Conservation (phyloP, 176 grass and related monocot genomes). For the Bonia amplexicaulis region DNA sequence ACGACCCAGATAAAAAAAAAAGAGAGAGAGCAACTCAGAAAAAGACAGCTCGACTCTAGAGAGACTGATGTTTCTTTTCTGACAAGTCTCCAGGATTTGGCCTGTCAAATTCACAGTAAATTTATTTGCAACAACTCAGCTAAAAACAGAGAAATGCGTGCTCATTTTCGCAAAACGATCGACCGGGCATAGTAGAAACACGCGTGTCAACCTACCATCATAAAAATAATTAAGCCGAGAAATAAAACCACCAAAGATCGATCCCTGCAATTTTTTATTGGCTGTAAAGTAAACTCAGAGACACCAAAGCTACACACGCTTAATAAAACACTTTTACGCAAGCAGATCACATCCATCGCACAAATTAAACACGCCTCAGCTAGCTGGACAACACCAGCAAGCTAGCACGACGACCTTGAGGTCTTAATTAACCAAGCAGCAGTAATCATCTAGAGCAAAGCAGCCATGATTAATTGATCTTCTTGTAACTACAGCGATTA, state of each 20-base stretch:
- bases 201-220: neutral
- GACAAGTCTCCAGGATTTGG: neutral
- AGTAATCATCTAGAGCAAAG: neutral
- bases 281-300: neutral
- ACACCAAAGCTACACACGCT: neutral
- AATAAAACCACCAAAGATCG: neutral
- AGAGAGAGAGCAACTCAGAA: neutral
- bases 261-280: neutral
- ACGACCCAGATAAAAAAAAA: neutral
- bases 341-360: neutral
- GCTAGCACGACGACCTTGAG: neutral
- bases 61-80: slow-evolving; percentile 21
- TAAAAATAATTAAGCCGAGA: neutral
- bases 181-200: neutral
- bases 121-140: neutral
- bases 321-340: neutral
- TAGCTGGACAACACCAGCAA: neutral
- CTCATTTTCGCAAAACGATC: neutral
- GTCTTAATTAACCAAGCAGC: neutral
- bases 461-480: neutral
- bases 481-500: neutral
- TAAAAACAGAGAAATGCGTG: neutral
- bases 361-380: neutral
- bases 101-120: neutral
- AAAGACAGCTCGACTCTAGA: slow-evolving; percentile 30